phyloP scores from a whole-genome alignment of 139 green algal genomes.

The Medakamo hakoo region DNA sequence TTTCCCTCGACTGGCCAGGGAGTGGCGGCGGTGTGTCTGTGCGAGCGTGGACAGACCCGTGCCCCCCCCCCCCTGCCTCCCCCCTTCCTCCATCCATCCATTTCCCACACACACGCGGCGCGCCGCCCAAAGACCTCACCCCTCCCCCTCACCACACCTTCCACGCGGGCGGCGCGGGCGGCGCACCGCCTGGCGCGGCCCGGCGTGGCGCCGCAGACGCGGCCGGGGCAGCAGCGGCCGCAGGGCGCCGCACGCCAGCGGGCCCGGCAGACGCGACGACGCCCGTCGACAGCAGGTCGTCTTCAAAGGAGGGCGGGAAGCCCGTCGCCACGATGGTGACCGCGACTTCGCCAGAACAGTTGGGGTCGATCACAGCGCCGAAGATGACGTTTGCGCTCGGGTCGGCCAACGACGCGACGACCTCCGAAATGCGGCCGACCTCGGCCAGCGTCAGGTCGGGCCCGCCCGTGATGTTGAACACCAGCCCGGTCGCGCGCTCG shows the following conservation, averaged over 20 bases:
- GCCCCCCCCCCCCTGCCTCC: no score
- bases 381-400: constrained; percentile 94
- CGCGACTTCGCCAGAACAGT: constrained; percentile 36
- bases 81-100: no score
- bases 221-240: no score
- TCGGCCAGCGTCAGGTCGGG: constrained; percentile 78
- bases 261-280: not conserved
- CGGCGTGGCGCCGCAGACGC: no score
- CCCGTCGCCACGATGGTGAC: constrained; percentile 93
- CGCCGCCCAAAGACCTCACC: no score
- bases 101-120: no score
- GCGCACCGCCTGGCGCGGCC: no score
- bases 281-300: constrained; percentile 33
- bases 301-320: constrained; percentile 60
- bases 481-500: constrained; percentile 83
- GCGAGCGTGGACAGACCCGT: no score
- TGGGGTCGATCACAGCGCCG: constrained; percentile 74
- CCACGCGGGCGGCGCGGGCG: not conserved
- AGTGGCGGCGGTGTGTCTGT: no score
- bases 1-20: no score
- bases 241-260: no score
- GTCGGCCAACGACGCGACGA: constrained; percentile 81
- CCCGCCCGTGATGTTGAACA: constrained; percentile 96
- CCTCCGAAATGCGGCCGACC: constrained; percentile 83
- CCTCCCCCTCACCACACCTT: not conserved